Percentiles rank a stretch among this genome's conserved stretches.
Evolutionary conservation across 1,284 basidiomycete species (phyloP).

Genomic region (Prillingera fragicola): DNA sequence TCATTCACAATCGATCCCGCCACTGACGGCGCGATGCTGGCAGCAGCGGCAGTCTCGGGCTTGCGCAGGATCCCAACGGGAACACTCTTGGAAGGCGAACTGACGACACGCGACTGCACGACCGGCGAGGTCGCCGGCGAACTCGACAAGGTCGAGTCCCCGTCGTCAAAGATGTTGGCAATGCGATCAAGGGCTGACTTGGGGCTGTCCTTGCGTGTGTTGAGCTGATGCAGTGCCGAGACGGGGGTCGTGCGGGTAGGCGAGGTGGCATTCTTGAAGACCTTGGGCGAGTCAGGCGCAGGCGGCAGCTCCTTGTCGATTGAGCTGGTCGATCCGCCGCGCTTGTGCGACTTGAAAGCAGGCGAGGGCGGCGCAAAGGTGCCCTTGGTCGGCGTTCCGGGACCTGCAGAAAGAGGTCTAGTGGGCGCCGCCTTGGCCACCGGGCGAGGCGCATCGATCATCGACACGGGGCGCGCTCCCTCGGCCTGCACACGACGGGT

Average conservation of each 20-base stretch:
- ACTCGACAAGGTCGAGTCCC: neutral
- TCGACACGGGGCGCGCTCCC: constrained; percentile 17
- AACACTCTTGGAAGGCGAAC: constrained; percentile 8
- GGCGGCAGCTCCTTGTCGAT: constrained; percentile 1
- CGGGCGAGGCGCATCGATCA: constrained; percentile 3
- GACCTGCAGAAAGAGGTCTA: neutral
- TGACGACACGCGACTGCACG: neutral
- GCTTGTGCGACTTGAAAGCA: neutral
- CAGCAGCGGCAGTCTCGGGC: neutral
- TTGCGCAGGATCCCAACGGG: constrained; percentile 12
- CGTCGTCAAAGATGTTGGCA: constrained; percentile 13
- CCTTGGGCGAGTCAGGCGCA: neutral
- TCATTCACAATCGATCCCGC: constrained; percentile 11
- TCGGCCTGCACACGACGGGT: constrained; percentile 38
- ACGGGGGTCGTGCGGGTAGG: constrained; percentile 2
- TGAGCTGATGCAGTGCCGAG: neutral
- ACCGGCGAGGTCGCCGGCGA: too few relatives aligned
- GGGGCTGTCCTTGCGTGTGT: constrained; percentile 19
- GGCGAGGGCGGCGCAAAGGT: constrained; percentile 4
- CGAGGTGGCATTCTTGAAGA: too few relatives aligned
- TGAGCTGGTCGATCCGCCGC: neutral
- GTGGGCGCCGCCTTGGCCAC: neutral
- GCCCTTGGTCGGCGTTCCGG: neutral
- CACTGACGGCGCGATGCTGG: constrained; percentile 1
- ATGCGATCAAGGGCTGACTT: constrained; percentile 42